Evolutionary conservation across 352 stramenopile genomes (phyloP), one percentile per base, ranked within the genome.

Genomic region (Globisporangium barbulae): DNA sequence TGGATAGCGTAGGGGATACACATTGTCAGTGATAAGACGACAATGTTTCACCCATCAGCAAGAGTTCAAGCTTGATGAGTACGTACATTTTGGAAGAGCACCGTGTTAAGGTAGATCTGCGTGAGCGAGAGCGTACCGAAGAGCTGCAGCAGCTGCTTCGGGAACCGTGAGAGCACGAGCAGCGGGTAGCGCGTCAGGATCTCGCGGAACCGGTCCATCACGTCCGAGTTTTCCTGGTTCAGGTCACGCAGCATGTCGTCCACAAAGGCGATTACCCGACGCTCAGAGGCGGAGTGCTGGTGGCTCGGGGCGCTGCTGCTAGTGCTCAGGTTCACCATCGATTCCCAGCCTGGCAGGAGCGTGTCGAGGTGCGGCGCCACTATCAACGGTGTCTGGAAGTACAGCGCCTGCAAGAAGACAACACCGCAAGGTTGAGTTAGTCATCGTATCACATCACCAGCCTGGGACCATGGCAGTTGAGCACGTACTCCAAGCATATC

Each of bases 91-190:
- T 84, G 73, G 49, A 89, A 88, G 25, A 84, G 69, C 15, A 66
- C 63, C 2, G 74, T 72, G 60, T 89, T 88, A 58, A 86, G 74
- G 59, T 91, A 93, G 37, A 93, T 73, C 35, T 85, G 69, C 28
- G 81, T 89, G 22, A 93, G 65, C 39, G 84, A 90, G 5, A 90
- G 68, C 13, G 73, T 74, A 2, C 78, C 79, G 7, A 84, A 69
- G 49, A 80, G 75, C 71, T 85, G 74, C 76, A 74, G 79, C 35
- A 83, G 66, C 30, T 75, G 73, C 37, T 71, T 70, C 30, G 76
- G 71, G 21, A 90, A 78, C 25, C 83, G 73, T 41, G 75, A 74
- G 12, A 88, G 65, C 13, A 90, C 75, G 4, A 93, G 57, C 28
- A 89, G 52, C 2, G 81, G 79, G 52, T 90, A 74, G 33, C 70